A percentile compares a stretch with the other conserved stretches of the same genome.
These are phyloP conservation scores for Brassica cretica DNA, from an alignment of 345 rosid species.

Conservation along the genomic window DNA sequence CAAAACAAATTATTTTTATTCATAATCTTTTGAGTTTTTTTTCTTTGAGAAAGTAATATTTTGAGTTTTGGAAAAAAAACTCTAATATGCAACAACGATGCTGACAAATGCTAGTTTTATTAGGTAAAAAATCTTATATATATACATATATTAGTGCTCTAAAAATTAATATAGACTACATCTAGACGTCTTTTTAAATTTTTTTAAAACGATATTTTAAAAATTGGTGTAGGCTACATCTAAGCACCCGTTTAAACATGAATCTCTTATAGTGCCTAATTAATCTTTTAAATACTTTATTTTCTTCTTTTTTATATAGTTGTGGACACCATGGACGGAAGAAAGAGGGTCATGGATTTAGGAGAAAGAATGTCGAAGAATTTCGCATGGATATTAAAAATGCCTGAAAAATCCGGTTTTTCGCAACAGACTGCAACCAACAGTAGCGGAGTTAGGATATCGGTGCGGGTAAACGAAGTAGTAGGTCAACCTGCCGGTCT, in stretches of 20 bases:
- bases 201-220: too few relatives aligned
- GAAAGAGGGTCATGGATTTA: slow-evolving; percentile 52
- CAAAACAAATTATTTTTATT: too few relatives aligned
- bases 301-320: slow-evolving; percentile 14
- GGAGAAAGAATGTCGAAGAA: slow-evolving; percentile 66
- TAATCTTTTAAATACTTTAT: neutral
- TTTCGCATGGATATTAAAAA: slow-evolving; percentile 50
- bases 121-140: neutral
- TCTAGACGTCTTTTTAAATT: too few relatives aligned
- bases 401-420: slow-evolving; percentile 52
- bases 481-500: slow-evolving; percentile 59
- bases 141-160: too few relatives aligned
- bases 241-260: too few relatives aligned
- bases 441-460: slow-evolving; percentile 55
- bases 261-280: neutral
- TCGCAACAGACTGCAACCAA: slow-evolving; percentile 46
- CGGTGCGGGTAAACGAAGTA: slow-evolving; percentile 42
- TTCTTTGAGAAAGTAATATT: neutral
- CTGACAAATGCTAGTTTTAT: neutral
- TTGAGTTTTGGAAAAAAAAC: neutral
- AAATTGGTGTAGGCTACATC: too few relatives aligned
- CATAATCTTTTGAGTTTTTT: too few relatives aligned
- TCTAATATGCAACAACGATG: neutral
- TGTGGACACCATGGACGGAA: slow-evolving; percentile 42
- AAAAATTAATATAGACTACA: too few relatives aligned